Conservation (phyloP, 768 basidiomycete species). For the Russula dissimulans region DNA sequence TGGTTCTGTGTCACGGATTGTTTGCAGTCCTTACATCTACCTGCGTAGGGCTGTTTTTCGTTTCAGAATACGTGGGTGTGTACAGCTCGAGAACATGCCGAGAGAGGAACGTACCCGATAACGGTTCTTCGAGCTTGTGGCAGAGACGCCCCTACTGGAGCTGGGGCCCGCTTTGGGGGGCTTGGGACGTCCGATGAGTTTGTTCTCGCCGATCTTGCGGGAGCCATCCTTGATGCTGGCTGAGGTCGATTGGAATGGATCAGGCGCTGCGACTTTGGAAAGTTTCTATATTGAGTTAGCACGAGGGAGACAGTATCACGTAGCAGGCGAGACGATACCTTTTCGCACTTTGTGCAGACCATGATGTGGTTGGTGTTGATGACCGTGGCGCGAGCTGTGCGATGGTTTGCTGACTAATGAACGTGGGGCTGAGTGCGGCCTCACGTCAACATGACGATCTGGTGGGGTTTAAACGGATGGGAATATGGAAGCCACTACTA, state of each 20-base stretch:
- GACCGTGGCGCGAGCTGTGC: neutral
- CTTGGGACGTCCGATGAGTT: slow-evolving; percentile 54
- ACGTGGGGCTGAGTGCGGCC: too few species aligned
- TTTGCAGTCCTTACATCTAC: slow-evolving; percentile 84
- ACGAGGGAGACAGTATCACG: slow-evolving; percentile 19
- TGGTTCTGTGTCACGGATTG: slow-evolving; percentile 75
- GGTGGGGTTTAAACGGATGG: too few species aligned
- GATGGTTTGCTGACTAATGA: neutral
- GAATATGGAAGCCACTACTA: too few species aligned
- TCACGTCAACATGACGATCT: too few species aligned
- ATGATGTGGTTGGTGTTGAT: slow-evolving; percentile 31
- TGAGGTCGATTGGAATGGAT: slow-evolving; percentile 72
- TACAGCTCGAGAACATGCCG: neutral
- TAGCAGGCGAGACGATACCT: slow-evolving; percentile 29
- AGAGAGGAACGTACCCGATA: slow-evolving; percentile 48
- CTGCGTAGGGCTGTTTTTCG: slow-evolving; percentile 63
- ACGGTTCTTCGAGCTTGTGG: slow-evolving; percentile 61
- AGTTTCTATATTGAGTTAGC: slow-evolving; percentile 53
- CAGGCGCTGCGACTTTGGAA: slow-evolving; percentile 82
- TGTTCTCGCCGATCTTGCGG: slow-evolving; percentile 79
- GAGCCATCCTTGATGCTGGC: slow-evolving; percentile 70
- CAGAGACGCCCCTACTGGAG: slow-evolving; percentile 12
- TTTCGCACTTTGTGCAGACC: slow-evolving; percentile 86
- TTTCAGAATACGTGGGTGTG: slow-evolving; percentile 12
- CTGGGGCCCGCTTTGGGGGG: slow-evolving; percentile 17